Conservation (phyloP, 805 yeast genomes). For the Metschnikowia proteae region DNA sequence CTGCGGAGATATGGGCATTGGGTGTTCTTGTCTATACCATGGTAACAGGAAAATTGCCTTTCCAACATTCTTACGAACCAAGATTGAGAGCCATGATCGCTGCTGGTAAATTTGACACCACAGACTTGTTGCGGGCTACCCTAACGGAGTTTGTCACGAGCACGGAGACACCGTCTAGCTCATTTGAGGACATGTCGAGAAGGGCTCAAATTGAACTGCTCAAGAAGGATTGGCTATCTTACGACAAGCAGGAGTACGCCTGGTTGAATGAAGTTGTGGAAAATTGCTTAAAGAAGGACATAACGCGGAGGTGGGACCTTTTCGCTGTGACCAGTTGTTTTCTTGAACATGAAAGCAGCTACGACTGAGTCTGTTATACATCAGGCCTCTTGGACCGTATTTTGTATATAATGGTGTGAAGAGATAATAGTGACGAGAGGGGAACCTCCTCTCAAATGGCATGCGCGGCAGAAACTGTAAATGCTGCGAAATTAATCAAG, state of each 20-base stretch:
- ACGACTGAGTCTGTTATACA: not conserved
- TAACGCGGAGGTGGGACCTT: constrained; percentile 50
- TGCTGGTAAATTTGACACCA: constrained; percentile 57
- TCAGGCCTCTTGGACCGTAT: no score
- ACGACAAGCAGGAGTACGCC: constrained; percentile 20
- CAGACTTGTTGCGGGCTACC: constrained; percentile 42
- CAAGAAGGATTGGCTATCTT: constrained; percentile 18
- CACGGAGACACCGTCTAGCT: constrained; percentile 13
- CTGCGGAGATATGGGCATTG: constrained; percentile 87
- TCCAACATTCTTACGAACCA: constrained; percentile 81
- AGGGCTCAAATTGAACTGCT: constrained; percentile 9
- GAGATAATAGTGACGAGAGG: not conserved
- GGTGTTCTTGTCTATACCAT: constrained; percentile 77
- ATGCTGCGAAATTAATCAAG: not conserved
- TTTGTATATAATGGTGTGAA: not conserved
- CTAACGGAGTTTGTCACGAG: constrained; percentile 27
- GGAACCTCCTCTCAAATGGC: no score
- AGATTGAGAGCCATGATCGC: constrained; percentile 68
- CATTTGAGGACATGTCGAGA: constrained; percentile 14
- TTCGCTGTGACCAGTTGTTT: constrained; percentile 26
- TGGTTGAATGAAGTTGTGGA: constrained; percentile 37
- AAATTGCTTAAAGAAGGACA: constrained; percentile 54
- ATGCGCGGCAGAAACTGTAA: not conserved
- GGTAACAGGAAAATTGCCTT: constrained; percentile 72
- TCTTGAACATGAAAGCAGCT: not conserved